phyloP scores from a whole-genome alignment of 148 eudicot species.

The Nepenthes gracilis region DNA sequence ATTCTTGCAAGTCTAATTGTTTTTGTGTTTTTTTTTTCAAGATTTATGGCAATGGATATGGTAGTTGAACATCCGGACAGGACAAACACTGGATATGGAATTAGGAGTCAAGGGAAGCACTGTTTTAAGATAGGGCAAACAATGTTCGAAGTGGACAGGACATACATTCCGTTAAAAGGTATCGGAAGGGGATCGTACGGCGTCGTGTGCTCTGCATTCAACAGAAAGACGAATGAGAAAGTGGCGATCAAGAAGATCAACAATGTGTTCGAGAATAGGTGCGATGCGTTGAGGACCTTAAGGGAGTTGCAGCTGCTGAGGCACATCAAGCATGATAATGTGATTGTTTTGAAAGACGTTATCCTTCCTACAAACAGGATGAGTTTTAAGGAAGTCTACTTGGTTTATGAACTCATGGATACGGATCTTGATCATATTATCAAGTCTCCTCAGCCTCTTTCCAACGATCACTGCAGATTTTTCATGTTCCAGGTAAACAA shows the following conservation, averaged over 20 bases:
- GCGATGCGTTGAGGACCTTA: conserved; percentile 12
- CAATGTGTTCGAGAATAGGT: conserved; percentile 10
- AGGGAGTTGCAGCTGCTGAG: conserved; percentile 24
- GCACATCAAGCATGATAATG: conserved; percentile 22
- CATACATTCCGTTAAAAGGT: conserved; percentile 16
- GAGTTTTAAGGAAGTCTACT: conserved; percentile 23
- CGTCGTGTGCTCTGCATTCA: conserved; percentile 20
- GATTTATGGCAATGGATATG: no score
- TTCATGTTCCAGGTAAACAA: conserved; percentile 18
- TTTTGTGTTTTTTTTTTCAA: no score
- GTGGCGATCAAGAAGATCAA: conserved; percentile 40
- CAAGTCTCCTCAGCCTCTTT: conserved; percentile 18
- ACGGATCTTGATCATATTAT: conserved; percentile 27
- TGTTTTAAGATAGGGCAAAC: conserved; percentile 14
- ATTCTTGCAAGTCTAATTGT: no score
- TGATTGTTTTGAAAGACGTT: conserved; percentile 32
- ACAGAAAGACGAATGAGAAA: conserved; percentile 17
- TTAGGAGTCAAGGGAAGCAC: conserved; percentile 6
- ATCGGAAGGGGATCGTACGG: conserved; percentile 36
- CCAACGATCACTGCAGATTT: conserved; percentile 20
- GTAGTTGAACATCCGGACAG: no score
- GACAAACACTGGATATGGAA: no score
- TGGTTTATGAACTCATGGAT: conserved; percentile 44
- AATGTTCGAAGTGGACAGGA: conserved; percentile 17
- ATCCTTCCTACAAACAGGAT: conserved; percentile 9